Percentiles rank a stretch among this genome's conserved stretches.
Conservation (phyloP, 2,329 filamentous ascomycete species). For the Paraconiothyrium brasiliense region DNA sequence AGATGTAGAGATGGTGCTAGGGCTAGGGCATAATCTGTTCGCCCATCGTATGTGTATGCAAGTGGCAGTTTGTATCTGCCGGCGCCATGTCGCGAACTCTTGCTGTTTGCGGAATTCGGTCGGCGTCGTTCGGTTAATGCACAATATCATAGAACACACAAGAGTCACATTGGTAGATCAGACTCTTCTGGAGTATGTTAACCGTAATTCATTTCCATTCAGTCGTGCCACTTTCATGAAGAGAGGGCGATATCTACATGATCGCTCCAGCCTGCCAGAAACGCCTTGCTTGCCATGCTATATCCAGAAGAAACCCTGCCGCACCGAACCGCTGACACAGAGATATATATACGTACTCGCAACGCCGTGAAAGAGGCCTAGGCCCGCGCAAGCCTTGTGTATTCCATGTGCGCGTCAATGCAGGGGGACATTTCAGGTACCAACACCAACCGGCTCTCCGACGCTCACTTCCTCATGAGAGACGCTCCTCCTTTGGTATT, state of each 20-base stretch:
- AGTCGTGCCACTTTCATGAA: not conserved
- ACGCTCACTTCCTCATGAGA: not conserved
- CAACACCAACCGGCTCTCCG: not conserved
- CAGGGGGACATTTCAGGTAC: too few relatives aligned
- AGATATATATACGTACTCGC: not conserved
- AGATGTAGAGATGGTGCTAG: not conserved
- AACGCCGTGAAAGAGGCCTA: not conserved
- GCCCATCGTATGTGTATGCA: too few relatives aligned
- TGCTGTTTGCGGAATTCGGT: too few relatives aligned
- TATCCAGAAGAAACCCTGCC: not conserved
- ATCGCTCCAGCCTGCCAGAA: not conserved
- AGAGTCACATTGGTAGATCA: not conserved
- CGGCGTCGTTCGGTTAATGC: too few relatives aligned
- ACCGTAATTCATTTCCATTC: slow-evolving; percentile 8
- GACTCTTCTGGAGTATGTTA: not conserved
- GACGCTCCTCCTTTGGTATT: not conserved
- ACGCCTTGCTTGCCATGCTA: slow-evolving; percentile 14
- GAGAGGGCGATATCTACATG: not conserved
- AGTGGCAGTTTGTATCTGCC: not conserved
- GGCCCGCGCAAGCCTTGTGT: slow-evolving; percentile 11
- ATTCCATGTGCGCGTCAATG: slow-evolving; percentile 11
- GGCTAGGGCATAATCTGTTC: not conserved
- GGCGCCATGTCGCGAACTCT: too few relatives aligned
- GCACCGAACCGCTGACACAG: slow-evolving; percentile 2
- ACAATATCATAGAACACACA: too few relatives aligned